Conservation (phyloP, 805 yeast species). For the Tetrapisispora arboricola region DNA sequence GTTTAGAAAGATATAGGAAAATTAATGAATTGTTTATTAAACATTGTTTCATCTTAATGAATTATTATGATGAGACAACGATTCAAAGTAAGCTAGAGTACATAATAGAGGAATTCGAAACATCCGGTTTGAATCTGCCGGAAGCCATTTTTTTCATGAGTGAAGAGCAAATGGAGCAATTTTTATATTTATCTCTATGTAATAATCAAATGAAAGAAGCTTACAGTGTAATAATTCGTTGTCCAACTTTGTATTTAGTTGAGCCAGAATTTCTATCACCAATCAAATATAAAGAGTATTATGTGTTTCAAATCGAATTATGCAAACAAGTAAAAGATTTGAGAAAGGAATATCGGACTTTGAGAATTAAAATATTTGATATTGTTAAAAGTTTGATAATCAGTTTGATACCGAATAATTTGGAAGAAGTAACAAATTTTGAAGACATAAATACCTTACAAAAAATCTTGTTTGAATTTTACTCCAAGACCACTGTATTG, state of each 20-base stretch:
- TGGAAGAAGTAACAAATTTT: neutral
- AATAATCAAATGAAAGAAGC: slow-evolving; percentile 11
- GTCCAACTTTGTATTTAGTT: slow-evolving; percentile 16
- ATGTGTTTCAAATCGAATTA: slow-evolving; percentile 1
- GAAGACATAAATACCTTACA: neutral
- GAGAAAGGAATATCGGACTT: slow-evolving; percentile 1
- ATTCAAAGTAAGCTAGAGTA: neutral
- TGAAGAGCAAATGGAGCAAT: slow-evolving; percentile 1
- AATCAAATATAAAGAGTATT: slow-evolving; percentile 1
- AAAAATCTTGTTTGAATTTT: slow-evolving; percentile 1
- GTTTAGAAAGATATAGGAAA: slow-evolving; percentile 10
- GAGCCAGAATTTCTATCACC: slow-evolving; percentile 6
- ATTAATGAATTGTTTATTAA: slow-evolving; percentile 12
- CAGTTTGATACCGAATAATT: neutral
- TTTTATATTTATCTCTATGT: slow-evolving; percentile 11
- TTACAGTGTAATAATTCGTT: slow-evolving; percentile 6
- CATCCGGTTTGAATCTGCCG: neutral
- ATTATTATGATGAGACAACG: slow-evolving; percentile 3
- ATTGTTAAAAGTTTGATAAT: neutral
- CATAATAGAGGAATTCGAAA: neutral
- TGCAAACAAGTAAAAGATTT: slow-evolving; percentile 2
- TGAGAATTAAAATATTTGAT: slow-evolving; percentile 2
- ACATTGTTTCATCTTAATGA: neutral
- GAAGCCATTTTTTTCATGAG: neutral
- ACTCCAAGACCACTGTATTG: neutral